Conservation (phyloP, 352 stramenopile species). For the Blastocystis sp. region DNA sequence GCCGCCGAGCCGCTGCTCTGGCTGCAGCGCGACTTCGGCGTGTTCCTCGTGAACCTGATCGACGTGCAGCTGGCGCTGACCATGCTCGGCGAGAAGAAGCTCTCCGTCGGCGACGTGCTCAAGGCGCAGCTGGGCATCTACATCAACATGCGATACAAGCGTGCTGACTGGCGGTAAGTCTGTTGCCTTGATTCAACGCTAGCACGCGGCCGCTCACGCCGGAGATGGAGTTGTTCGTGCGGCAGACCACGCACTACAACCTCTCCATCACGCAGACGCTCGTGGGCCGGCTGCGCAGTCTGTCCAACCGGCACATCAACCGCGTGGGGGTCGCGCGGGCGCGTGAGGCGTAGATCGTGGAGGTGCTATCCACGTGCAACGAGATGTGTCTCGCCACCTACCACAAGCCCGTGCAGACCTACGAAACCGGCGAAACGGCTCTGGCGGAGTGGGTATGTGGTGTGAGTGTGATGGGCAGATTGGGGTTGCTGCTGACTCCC, state of each 20-base stretch:
- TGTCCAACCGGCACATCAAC: conserved; percentile 32
- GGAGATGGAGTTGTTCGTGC: conserved; percentile 87
- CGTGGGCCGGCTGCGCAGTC: conserved; percentile 79
- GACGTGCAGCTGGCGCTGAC: conserved; percentile 85
- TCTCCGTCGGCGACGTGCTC: conserved; percentile 79
- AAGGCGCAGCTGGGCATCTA: conserved; percentile 79
- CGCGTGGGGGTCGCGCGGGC: neutral
- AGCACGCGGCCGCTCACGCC: conserved; percentile 78
- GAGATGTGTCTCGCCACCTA: conserved; percentile 50
- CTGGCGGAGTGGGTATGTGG: neutral
- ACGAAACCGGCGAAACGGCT: conserved; percentile 49
- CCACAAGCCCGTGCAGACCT: conserved; percentile 62
- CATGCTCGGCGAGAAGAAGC: conserved; percentile 75
- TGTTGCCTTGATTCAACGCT: neutral
- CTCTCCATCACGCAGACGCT: conserved; percentile 90
- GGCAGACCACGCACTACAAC: conserved; percentile 93
- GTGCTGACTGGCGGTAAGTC: conserved; percentile 86
- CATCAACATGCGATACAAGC: conserved; percentile 93
- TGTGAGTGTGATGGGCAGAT: neutral
- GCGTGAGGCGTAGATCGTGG: conserved; percentile 36
- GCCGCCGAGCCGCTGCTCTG: conserved; percentile 93
- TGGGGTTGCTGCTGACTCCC: conserved; percentile 28
- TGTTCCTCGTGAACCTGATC: conserved; percentile 98
- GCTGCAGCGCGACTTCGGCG: conserved; percentile 95
- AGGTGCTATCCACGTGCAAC: conserved; percentile 43